Base-by-base conservation (phyloP, 495 filamentous ascomycete genomes). In the Cercophora newfieldiana region DNA sequence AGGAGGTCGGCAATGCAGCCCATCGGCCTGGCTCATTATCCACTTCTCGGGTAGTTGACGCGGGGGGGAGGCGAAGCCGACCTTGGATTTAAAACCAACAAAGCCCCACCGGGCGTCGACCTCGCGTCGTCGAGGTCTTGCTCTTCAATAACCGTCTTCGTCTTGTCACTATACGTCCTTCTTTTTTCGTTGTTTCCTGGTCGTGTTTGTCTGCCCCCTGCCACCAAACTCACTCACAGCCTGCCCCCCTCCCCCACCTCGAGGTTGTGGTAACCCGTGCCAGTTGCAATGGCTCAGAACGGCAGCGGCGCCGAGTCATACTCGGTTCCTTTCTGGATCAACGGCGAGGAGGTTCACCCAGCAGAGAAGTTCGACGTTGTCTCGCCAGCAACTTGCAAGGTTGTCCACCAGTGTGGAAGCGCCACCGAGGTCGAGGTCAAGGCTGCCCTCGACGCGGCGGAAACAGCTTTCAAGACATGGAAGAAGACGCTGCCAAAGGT, bases 401-500 rank as follows among this genome's bases (percentile, higher is more conserved):
- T 86, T 1, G 73, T 91, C 16, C 87, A 90, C 74, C 72, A 83
- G 63, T 84, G 84, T 66, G 83, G 87, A 56, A 82, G 86, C 49
- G 91, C 89, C 26, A 85, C 86, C 1, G 80, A 87, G 30, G 76
- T 76, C 8, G 88, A 95, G 60, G 89, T 86, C 59, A 71, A 80
- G 28, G 73, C 79, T 10, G 91, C 91, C 30, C 78, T 92, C 26
- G 78, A 85, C 25, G 81, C 89, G 1, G 91, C 92, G 0, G 78
- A 87, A 37, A 81, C 80, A 10, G 93, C 93, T 4, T 90, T 92
- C 75, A 83, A 83, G 47, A 74, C 84, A 65, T 97, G 93, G 93
- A 80, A 80, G 65, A 82, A 86, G 59, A 85, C 84, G 0, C 85
- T 85, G 55, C 84, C 89, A 16, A 77, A 80, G 31, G 70, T 80